A percentile compares a stretch with the other conserved stretches of the same genome.
phyloP scores from a whole-genome alignment of 1,284 basidiomycete genomes.

The Ceratobasidium theobromae region DNA sequence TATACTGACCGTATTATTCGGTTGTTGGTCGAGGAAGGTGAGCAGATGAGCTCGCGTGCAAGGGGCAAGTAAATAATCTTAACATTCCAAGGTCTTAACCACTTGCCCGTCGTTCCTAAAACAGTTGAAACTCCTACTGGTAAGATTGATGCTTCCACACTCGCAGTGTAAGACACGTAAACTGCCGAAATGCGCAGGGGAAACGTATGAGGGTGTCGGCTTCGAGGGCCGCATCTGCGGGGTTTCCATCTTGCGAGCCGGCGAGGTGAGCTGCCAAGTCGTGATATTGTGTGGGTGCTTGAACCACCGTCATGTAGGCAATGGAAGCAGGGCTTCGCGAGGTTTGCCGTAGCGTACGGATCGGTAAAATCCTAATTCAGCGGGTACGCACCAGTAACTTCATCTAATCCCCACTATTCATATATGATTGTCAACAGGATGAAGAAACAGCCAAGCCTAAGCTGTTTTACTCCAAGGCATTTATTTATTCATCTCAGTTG shows the following conservation, averaged over 20 bases:
- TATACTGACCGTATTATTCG: slow-evolving; percentile 75
- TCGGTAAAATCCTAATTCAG: slow-evolving; percentile 94
- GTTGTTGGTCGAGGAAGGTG: slow-evolving; percentile 59
- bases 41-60: slow-evolving; percentile 32
- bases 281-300: neutral
- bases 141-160: neutral
- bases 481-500: neutral
- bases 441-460: slow-evolving; percentile 90
- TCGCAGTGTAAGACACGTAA: neutral
- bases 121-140: slow-evolving; percentile 77
- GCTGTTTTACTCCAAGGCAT: slow-evolving; percentile 82
- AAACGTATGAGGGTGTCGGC: slow-evolving; percentile 81
- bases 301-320: slow-evolving; percentile 52
- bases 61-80: neutral
- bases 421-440: slow-evolving; percentile 55
- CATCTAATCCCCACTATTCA: neutral
- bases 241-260: slow-evolving; percentile 87
- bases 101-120: slow-evolving; percentile 87
- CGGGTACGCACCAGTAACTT: slow-evolving; percentile 56
- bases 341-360: slow-evolving; percentile 87
- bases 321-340: slow-evolving; percentile 95
- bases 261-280: slow-evolving; percentile 57
- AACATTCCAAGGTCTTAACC: slow-evolving; percentile 83
- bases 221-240: slow-evolving; percentile 95
- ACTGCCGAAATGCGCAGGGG: slow-evolving; percentile 54